Conservation (phyloP, 768 basidiomycete genomes). For the Mycena filopes region DNA sequence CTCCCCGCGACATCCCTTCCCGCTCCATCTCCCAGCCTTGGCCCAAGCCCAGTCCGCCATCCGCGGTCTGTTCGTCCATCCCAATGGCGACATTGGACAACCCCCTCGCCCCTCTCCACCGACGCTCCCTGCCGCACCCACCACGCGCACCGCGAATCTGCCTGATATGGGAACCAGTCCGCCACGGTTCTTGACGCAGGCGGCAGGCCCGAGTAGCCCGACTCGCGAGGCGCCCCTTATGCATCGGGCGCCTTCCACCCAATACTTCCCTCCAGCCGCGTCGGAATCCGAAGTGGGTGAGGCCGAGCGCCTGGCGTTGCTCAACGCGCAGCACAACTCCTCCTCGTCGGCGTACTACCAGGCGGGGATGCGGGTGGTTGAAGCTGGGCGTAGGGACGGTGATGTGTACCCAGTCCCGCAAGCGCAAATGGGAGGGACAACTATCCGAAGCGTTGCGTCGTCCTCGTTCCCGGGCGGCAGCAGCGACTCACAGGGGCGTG, state of each 20-base stretch:
- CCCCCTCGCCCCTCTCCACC: conserved; percentile 1
- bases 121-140: conserved; percentile 16
- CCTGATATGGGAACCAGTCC: conserved; percentile 16
- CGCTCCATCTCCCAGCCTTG: conserved; percentile 38
- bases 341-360: conserved; percentile 51
- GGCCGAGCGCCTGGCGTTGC: conserved; percentile 49
- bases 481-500: conserved; percentile 3
- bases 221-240: conserved; percentile 35
- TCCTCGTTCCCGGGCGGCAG: conserved; percentile 1
- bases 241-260: conserved; percentile 29
- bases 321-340: conserved; percentile 57
- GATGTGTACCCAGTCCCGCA: too few species aligned
- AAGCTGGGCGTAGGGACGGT: neutral
- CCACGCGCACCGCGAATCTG: conserved; percentile 5
- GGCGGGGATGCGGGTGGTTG: conserved; percentile 6
- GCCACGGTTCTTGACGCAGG: conserved; percentile 2
- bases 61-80: conserved; percentile 35
- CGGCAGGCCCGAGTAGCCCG: conserved; percentile 32
- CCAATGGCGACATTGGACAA: conserved; percentile 13
- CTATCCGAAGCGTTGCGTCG: conserved; percentile 26
- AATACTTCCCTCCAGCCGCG: conserved; percentile 38
- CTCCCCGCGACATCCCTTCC: conserved; percentile 33
- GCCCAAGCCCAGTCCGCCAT: conserved; percentile 39
- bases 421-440: too few species aligned
- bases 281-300: conserved; percentile 55